Evolutionary conservation across 192 early-diverging fungal genomes (phyloP).

Genomic region (Lobosporangium transversale): DNA sequence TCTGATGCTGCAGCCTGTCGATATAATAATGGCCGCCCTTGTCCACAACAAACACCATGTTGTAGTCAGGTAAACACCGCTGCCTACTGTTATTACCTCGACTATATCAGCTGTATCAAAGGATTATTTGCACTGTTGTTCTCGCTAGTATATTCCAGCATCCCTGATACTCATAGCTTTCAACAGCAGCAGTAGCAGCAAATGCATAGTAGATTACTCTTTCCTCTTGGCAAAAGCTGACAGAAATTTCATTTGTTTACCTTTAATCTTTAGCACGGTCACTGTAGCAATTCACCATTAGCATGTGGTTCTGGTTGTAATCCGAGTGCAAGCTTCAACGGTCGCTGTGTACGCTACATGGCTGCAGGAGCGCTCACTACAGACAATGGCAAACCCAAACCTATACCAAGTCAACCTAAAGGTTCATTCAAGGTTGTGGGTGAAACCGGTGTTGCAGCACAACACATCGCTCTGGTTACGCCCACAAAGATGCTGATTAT

Average conservation of each 20-base stretch:
- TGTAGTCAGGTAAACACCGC: slow-evolving; percentile 49
- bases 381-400: slow-evolving; percentile 22
- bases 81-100: too few species aligned
- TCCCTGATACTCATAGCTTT: background rate
- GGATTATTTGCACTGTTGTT: too few species aligned
- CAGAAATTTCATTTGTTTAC: too few species aligned
- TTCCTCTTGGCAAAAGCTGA: too few species aligned
- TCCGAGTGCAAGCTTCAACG: slow-evolving; percentile 31
- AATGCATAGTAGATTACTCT: too few species aligned
- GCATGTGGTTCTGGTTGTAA: slow-evolving; percentile 41
- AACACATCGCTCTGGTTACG: slow-evolving; percentile 55
- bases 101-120: too few species aligned
- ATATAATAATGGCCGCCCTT: slow-evolving; percentile 27
- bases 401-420: slow-evolving; percentile 29
- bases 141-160: background rate
- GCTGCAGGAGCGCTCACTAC: background rate
- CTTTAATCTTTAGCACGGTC: slow-evolving; percentile 52
- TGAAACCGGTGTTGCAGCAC: slow-evolving; percentile 60
- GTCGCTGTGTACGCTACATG: slow-evolving; percentile 17
- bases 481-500: slow-evolving; percentile 64
- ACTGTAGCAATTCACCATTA: slow-evolving; percentile 43
- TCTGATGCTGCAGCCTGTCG: slow-evolving; percentile 34
- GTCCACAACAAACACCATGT: slow-evolving; percentile 41
- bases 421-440: slow-evolving; percentile 57
- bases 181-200: background rate